These are phyloP conservation scores for Phoenix dactylifera DNA, from an alignment of 176 grass and related monocot genomes.

Conservation along the genomic window DNA sequence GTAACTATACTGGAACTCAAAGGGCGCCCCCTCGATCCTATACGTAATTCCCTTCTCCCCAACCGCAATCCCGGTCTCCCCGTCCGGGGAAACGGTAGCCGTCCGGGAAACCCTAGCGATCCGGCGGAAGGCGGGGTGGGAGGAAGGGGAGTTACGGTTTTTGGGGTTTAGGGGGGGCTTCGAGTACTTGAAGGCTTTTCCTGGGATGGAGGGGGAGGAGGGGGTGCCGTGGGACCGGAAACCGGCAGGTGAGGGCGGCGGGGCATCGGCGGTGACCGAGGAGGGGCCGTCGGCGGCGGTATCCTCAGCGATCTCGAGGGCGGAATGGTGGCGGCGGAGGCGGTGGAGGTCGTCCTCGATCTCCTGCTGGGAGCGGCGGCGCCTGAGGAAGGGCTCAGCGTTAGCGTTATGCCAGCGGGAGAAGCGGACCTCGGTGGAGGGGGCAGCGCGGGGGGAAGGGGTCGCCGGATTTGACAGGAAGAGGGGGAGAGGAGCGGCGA, in stretches of 20 bases:
- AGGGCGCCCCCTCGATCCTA: slow-evolving; percentile 60
- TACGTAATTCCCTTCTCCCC: slow-evolving; percentile 63
- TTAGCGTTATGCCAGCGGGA: slow-evolving; percentile 23
- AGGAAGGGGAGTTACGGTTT: not conserved
- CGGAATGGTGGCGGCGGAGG: slow-evolving; percentile 35
- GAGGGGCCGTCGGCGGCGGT: slow-evolving; percentile 3
- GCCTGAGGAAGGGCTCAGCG: slow-evolving; percentile 18
- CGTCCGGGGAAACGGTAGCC: slow-evolving; percentile 17
- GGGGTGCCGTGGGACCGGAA: slow-evolving; percentile 23
- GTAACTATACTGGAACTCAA: slow-evolving; percentile 97
- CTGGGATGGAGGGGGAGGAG: slow-evolving; percentile 19
- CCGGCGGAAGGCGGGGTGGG: slow-evolving; percentile 39
- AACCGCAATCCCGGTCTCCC: slow-evolving; percentile 36
- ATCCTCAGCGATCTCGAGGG: not conserved
- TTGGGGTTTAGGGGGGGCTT: slow-evolving; percentile 4
- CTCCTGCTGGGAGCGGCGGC: slow-evolving; percentile 15
- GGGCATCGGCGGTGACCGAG: not conserved
- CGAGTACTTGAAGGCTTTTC: slow-evolving; percentile 24
- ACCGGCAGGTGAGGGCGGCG: not conserved
- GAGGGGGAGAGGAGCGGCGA: slow-evolving; percentile 12
- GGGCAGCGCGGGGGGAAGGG: not conserved
- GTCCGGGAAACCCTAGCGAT: not conserved
- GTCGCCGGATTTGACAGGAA: not conserved
- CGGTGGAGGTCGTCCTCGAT: slow-evolving; percentile 41
- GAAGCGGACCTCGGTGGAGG: slow-evolving; percentile 10